Percentiles rank a stretch among this genome's conserved stretches.
Conservation (phyloP, 164 flowering plant genomes). For the Houttuynia cordata region DNA sequence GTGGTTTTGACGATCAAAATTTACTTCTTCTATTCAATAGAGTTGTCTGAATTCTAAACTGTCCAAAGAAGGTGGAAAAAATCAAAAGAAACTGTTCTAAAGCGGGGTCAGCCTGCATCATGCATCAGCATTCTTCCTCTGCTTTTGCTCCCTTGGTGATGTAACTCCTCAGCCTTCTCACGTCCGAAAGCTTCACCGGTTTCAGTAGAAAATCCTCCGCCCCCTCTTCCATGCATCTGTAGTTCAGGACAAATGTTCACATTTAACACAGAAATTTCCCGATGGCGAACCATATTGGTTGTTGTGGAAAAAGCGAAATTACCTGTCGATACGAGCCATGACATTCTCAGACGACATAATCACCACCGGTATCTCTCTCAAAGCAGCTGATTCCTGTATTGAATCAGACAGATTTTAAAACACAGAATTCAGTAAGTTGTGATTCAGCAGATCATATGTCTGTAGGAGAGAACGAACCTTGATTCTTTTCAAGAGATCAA, state of each 20-base stretch:
- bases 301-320: slow-evolving; percentile 2
- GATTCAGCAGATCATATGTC: background rate
- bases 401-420: background rate
- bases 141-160: slow-evolving; percentile 24
- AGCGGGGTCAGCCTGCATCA: too few relatives aligned
- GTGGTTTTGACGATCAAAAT: too few relatives aligned
- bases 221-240: slow-evolving; percentile 85
- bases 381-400: slow-evolving; percentile 52
- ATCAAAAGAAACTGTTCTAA: too few relatives aligned
- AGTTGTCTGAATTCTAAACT: too few relatives aligned
- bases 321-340: slow-evolving; percentile 70
- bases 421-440: too few relatives aligned
- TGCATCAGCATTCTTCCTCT: slow-evolving; percentile 6
- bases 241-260: too few relatives aligned
- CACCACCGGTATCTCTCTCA: slow-evolving; percentile 73
- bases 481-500: slow-evolving; percentile 79
- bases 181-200: slow-evolving; percentile 79
- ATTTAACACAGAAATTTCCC: background rate
- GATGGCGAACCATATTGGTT: background rate
- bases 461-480: slow-evolving; percentile 32
- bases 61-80: too few relatives aligned
- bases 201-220: slow-evolving; percentile 77
- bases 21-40: too few relatives aligned
- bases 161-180: slow-evolving; percentile 44
- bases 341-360: slow-evolving; percentile 77